Evolutionary conservation across 148 eudicot species (phyloP), one percentile per base, ranked within the genome.

Genomic region (Silene conica): DNA sequence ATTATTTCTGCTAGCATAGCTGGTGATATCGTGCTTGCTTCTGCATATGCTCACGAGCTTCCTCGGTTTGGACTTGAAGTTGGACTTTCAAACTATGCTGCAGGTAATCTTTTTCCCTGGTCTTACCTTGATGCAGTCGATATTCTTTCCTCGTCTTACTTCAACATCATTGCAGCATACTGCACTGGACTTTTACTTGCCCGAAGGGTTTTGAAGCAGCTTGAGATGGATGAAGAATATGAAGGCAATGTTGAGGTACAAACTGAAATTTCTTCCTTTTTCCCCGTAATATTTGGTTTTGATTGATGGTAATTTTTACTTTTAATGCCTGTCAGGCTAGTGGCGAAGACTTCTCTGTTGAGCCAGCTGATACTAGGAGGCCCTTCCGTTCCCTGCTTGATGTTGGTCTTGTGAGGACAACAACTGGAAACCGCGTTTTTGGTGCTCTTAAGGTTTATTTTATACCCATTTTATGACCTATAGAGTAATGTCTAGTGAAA

Each of bases 331-430:
- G 15, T 4, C 67, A 92, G 94, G 97, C 97, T 9, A 84, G 88
- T 43, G 95, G 97, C 13, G 97, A 92, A 71, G 95, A 92, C 80
- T 92, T 67, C 81, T 89, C 92, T 31, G 95, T 92, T 74, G 97
- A 92, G 68, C 95, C 95, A 63, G 86, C 82, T 26, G 97, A 86
- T 2, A 78, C 80, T 63, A 84, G 97, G 83, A 89, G 94, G 84
- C 95, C 94, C 20, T 92, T 89, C 88, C 90, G 95, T 69, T 94
- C 94, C 50, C 87, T 92, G 6, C 87, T 92, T 55, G 97, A 92
- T 88, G 92, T 92, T 67, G 97, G 97, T 3, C 97, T 92, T 65
- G 18, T 92, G 8, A 84, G 83, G 75, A 92, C 97, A 5, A 92
- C 97, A 1, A 92, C 97, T 1, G 97, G 97, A 8, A 92, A 92